These are phyloP conservation scores for Monosporascus sp. DNA, from an alignment of 2,329 filamentous ascomycete species.

Conservation along the genomic window DNA sequence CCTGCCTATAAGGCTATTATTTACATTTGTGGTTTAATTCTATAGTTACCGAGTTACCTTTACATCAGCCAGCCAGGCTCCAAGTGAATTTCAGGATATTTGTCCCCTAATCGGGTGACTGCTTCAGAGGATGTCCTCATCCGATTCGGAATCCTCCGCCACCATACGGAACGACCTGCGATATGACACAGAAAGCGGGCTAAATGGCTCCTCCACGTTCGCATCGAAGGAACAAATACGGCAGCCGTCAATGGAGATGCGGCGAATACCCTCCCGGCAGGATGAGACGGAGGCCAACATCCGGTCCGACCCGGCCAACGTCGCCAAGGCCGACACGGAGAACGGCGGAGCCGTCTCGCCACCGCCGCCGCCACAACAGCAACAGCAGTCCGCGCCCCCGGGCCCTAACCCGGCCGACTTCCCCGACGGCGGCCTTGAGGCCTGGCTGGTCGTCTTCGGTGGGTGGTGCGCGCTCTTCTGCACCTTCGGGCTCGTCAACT, in stretches of 20 bases:
- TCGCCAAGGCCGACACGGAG: conserved; percentile 30
- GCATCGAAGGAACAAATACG: neutral
- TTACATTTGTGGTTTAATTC: no score
- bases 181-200: neutral
- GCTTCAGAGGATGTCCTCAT: neutral
- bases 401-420: conserved; percentile 44
- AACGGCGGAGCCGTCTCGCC: conserved; percentile 12
- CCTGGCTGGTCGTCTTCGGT: conserved; percentile 52
- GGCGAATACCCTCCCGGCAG: conserved; percentile 16
- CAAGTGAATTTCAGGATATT: no score
- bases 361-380: neutral
- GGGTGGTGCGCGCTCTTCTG: conserved; percentile 35
- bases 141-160: neutral
- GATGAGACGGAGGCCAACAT: conserved; percentile 30
- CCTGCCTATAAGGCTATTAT: no score
- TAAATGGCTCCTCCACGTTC: neutral
- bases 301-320: conserved; percentile 25
- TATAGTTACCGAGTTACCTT: no score
- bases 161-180: neutral
- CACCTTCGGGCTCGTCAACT: conserved; percentile 35
- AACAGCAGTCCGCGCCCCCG: conserved; percentile 16
- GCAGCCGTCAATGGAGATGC: neutral
- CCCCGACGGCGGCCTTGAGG: conserved; percentile 52
- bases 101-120: no score
- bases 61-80: no score